These are phyloP conservation scores for Terana coerulea DNA, from an alignment of 768 basidiomycete species.

Conservation along the genomic window DNA sequence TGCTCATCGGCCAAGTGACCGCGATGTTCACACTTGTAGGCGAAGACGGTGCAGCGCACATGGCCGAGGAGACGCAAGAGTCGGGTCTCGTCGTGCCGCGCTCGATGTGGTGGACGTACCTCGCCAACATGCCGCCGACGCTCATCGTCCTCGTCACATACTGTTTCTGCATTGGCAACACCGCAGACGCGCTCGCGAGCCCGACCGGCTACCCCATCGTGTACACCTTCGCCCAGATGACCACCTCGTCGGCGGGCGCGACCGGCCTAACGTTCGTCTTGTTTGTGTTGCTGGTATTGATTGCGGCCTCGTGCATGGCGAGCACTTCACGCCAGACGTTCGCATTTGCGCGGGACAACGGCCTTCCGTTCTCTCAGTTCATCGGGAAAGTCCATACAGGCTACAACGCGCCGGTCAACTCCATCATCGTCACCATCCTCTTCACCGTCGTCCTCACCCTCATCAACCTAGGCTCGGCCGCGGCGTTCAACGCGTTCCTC, in stretches of 20 bases:
- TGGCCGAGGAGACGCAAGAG: conserved; percentile 4
- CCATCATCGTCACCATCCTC: background rate
- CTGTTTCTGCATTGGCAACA: conserved; percentile 3
- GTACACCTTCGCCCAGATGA: background rate
- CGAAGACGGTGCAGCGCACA: background rate
- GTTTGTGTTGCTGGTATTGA: background rate
- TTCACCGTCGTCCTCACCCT: background rate
- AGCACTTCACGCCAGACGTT: background rate
- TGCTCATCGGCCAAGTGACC: conserved; percentile 3
- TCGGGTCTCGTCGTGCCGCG: background rate
- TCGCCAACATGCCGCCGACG: conserved; percentile 1
- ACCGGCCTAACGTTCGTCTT: conserved; percentile 1
- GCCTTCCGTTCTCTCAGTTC: background rate
- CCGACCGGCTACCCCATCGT: conserved; percentile 1
- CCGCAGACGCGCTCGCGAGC: background rate
- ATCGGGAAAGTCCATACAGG: background rate
- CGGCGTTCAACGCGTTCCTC: conserved; percentile 1
- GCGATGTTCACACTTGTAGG: conserved; percentile 6
- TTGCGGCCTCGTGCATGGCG: background rate
- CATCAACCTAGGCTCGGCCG: conserved; percentile 2
- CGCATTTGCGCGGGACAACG: conserved; percentile 1
- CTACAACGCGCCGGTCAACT: background rate
- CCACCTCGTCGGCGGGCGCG: background rate
- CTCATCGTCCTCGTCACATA: conserved; percentile 1
- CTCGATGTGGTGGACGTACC: conserved; percentile 4